A percentile compares a stretch with the other conserved stretches of the same genome.
Conservation (phyloP, 2,329 filamentous ascomycete genomes). For the Trichoderma cornu-damae region DNA sequence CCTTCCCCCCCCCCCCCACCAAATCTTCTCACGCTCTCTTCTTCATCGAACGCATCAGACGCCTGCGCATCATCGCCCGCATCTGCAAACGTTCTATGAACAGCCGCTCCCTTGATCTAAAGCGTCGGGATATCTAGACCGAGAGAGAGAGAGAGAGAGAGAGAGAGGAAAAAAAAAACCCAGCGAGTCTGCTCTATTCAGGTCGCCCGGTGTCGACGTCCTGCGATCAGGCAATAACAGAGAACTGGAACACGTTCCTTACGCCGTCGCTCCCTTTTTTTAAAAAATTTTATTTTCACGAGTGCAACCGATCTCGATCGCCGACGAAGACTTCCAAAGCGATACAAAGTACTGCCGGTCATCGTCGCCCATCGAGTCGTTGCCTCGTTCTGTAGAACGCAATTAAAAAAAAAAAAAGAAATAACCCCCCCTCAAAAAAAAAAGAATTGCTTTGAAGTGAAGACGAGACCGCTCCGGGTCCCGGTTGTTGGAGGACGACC, state of each 20-base stretch:
- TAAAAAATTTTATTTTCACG: no score
- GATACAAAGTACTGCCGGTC: slow-evolving; percentile 27
- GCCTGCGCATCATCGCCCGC: slow-evolving; percentile 18
- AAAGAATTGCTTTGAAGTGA: slow-evolving; percentile 27
- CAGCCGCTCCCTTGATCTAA: slow-evolving; percentile 18
- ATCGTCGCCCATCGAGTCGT: slow-evolving; percentile 25
- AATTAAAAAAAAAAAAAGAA: slow-evolving; percentile 22
- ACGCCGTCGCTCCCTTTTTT: slow-evolving; percentile 27
- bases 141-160: no score
- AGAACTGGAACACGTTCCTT: slow-evolving; percentile 44
- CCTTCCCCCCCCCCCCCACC: slow-evolving; percentile 20
- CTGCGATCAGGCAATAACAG: slow-evolving; percentile 28
- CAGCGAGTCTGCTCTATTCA: slow-evolving; percentile 20
- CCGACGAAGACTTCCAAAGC: slow-evolving; percentile 32
- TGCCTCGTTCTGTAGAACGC: slow-evolving; percentile 36
- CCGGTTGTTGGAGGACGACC: slow-evolving; percentile 17
- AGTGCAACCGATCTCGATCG: slow-evolving; percentile 33
- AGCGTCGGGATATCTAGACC: slow-evolving; percentile 19
- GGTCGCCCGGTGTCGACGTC: slow-evolving; percentile 26
- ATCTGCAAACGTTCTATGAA: slow-evolving; percentile 19
- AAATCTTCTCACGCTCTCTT: slow-evolving; percentile 22
- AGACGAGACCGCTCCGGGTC: slow-evolving; percentile 28
- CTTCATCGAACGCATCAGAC: slow-evolving; percentile 21
- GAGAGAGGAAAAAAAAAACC: no score
- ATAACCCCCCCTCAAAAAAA: no score